Percentiles rank a stretch among this genome's conserved stretches.
Evolutionary conservation across 2,329 filamentous ascomycete genomes (phyloP).

Genomic region (Lithohypha guttulata): DNA sequence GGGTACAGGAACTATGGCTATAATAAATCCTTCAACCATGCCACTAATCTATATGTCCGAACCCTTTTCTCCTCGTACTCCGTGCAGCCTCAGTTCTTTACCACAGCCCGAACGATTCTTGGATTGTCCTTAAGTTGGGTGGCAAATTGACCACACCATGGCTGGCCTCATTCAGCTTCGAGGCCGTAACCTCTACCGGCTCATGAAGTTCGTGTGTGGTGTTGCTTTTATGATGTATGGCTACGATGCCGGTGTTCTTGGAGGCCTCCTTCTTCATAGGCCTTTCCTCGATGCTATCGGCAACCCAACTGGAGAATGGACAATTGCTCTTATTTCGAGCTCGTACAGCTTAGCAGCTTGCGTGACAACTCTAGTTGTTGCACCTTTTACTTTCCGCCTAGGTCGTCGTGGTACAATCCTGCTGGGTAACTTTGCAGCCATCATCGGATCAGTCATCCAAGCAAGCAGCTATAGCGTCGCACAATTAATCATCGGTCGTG

Average conservation of each 20-base stretch:
- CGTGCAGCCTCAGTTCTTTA: too few relatives aligned
- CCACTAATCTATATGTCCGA: too few relatives aligned
- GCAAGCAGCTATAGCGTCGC: conserved; percentile 22
- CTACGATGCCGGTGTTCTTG: conserved; percentile 28
- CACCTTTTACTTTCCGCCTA: conserved; percentile 20
- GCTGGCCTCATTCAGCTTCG: too few relatives aligned
- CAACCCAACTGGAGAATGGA: conserved; percentile 13
- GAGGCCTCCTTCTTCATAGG: conserved; percentile 24
- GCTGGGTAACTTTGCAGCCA: conserved; percentile 21
- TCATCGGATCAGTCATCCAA: conserved; percentile 25
- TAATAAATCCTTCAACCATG: too few relatives aligned
- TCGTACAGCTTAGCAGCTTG: conserved; percentile 17
- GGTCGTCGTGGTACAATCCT: conserved; percentile 25
- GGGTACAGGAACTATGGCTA: too few relatives aligned
- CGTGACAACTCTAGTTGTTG: conserved; percentile 23
- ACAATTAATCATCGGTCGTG: conserved; percentile 20
- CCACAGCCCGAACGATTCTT: too few relatives aligned
- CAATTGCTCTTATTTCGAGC: conserved; percentile 24
- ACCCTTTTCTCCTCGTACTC: too few relatives aligned
- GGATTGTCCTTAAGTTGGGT: too few relatives aligned
- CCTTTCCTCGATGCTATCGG: conserved; percentile 26
- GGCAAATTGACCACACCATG: too few relatives aligned
- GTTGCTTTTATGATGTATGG: conserved; percentile 28
- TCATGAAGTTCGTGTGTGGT: conserved; percentile 18
- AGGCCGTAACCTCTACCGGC: conserved; percentile 10